Percentiles rank a stretch among this genome's conserved stretches.
These are phyloP conservation scores for Ophiocytium majus DNA, from an alignment of 352 stramenopile genomes.

Conservation along the genomic window DNA sequence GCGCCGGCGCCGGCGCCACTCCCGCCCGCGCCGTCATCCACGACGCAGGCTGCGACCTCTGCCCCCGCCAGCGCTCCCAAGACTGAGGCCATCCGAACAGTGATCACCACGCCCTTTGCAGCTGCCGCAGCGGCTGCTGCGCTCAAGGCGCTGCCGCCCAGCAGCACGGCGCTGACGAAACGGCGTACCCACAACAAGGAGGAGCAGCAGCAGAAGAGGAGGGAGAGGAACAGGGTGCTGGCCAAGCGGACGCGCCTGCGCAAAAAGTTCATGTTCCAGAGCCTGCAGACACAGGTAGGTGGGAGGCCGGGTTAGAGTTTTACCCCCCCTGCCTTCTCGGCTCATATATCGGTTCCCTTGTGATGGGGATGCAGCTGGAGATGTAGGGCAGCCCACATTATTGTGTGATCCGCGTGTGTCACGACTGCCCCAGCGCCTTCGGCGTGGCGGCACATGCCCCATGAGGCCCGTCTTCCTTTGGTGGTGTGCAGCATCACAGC, in stretches of 20 bases:
- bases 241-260: conserved; percentile 65
- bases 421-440: too few species aligned
- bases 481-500: too few species aligned
- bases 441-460: too few species aligned
- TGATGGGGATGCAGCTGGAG: too few species aligned
- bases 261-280: conserved; percentile 80
- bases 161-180: background rate
- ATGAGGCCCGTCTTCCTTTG: background rate
- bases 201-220: conserved; percentile 52
- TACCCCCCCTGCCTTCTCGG: too few species aligned
- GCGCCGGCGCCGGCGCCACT: too few species aligned
- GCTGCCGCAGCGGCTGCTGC: too few species aligned
- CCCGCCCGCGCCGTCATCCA: background rate
- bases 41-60: background rate
- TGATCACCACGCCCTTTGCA: background rate
- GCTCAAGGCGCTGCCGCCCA: background rate
- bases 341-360: too few species aligned
- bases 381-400: too few species aligned
- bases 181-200: conserved; percentile 39
- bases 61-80: background rate
- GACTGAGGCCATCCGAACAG: background rate
- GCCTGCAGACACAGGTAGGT: conserved; percentile 73
- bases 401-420: conserved; percentile 64
- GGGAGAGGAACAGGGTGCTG: conserved; percentile 54
- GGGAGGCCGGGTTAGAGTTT: too few species aligned